A percentile compares a stretch with the other conserved stretches of the same genome.
phyloP scores from a whole-genome alignment of 2,329 filamentous ascomycete species.

The Colletotrichum endophyticum region DNA sequence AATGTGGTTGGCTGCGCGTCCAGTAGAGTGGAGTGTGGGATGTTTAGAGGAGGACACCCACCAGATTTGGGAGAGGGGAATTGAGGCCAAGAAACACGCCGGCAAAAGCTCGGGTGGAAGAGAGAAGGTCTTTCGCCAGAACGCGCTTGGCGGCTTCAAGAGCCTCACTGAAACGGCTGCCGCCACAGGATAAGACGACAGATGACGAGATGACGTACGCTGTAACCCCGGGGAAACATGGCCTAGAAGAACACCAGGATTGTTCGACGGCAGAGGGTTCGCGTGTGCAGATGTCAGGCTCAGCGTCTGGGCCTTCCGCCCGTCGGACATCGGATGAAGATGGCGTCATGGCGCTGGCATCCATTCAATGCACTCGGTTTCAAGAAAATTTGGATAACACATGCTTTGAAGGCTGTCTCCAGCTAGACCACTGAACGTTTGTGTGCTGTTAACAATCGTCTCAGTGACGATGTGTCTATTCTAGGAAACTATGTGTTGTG shows the following conservation, averaged over 20 bases:
- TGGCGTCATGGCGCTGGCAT: constrained; percentile 2
- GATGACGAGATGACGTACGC: background rate
- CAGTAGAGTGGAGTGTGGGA: background rate
- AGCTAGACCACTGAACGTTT: background rate
- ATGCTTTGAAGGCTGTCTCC: no score
- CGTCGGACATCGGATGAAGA: constrained; percentile 1
- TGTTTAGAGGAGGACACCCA: background rate
- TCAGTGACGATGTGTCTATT: background rate
- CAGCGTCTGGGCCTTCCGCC: background rate
- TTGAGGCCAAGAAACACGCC: background rate
- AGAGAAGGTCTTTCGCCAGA: background rate
- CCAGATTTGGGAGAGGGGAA: background rate
- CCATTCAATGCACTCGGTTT: background rate
- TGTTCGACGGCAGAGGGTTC: background rate
- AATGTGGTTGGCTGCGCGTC: background rate
- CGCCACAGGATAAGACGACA: constrained; percentile 14
- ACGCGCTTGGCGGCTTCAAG: background rate
- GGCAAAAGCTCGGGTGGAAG: background rate
- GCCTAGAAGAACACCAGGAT: background rate
- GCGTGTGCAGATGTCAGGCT: constrained; percentile 1
- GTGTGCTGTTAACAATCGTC: background rate
- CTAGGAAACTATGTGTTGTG: constrained; percentile 1
- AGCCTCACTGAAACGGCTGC: constrained; percentile 4
- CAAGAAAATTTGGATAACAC: background rate
- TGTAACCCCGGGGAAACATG: background rate